Evolutionary conservation across 108 stramenopile genomes (phyloP), one percentile per base, ranked within the genome.

Genomic region (Conticribra guillardii): DNA sequence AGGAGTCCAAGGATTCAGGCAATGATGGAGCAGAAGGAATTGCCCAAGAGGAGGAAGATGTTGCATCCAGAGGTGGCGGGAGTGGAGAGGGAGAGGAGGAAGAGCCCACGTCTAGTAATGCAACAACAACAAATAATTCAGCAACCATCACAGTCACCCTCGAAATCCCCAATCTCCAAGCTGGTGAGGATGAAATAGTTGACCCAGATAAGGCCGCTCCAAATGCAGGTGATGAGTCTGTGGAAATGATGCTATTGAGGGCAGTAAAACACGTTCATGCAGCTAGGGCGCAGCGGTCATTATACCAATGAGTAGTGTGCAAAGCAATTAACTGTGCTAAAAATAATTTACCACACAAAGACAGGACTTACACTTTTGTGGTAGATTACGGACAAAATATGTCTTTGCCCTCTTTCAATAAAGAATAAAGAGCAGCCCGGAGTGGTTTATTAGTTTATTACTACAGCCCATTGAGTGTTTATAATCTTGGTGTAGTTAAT

Each of bases 351-450:
- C 57, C 63, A 50, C 51, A 34, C 28, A 31, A 48, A 49, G 63
- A 50, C 4, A 11, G 26, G 1, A 48, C 47, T 24, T 52, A 49
- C 11, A 64, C 50, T 21, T 53, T 64, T 29, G 51, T 64, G 9
- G 63, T 53, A 8, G 63, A 64, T 53, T 64, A 64, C 30, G 51
- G 48, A 16, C 63, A 64, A 33, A 64, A 64, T n/a, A 49, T 53
- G 63, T 41, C 26, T 16, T 19, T 64, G 1, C 63, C 63, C 1
- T 14, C 14, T 19, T 64, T 48, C 21, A 53, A 31, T 4, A 8
- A 48, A 2, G 63, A 53, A 31, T 4, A 8, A 48, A 2, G 63
- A 64, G 44, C 63, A 64, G 27, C 63, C 63, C 15, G 57, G n/a
- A 41, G 11, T 11, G 11, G 11, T n/a, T n/a, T 37, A 59, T 15